Percentiles rank a stretch among this genome's conserved stretches.
phyloP scores from a whole-genome alignment of 1,139 yeast species.

The Magnusiomyces magnusii region DNA sequence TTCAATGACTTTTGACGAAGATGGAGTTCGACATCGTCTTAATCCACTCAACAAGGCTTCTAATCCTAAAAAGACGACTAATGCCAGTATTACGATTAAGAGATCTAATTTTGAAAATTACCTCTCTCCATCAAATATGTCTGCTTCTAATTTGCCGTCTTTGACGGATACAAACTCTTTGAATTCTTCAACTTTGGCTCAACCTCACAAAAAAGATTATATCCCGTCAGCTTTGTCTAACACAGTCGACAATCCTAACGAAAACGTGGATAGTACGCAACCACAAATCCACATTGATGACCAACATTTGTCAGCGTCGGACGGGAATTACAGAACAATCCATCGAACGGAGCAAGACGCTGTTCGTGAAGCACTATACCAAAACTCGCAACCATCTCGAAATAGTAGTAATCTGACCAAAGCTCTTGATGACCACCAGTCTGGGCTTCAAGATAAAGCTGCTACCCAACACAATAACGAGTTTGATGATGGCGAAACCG shows the following conservation, averaged over 20 bases:
- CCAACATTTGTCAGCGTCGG: slow-evolving; percentile 8
- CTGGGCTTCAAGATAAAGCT: neutral
- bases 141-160: neutral
- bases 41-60: slow-evolving; percentile 59
- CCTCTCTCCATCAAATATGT: neutral
- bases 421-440: too few species aligned
- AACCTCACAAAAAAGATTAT: neutral
- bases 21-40: slow-evolving; percentile 20
- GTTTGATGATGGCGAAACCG: neutral
- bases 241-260: neutral
- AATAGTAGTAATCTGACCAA: neutral
- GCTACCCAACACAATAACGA: neutral
- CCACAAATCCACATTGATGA: neutral
- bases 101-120: neutral
- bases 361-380: slow-evolving; percentile 21
- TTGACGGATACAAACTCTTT: neutral
- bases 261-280: neutral
- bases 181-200: neutral
- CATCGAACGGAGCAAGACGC: slow-evolving; percentile 49
- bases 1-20: slow-evolving; percentile 25
- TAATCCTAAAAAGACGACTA: slow-evolving; percentile 69
- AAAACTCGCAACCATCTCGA: neutral
- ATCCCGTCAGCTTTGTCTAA: neutral
- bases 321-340: slow-evolving; percentile 34
- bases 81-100: slow-evolving; percentile 42